Conservation (phyloP, 768 basidiomycete genomes). For the Gymnopilus dilepis region DNA sequence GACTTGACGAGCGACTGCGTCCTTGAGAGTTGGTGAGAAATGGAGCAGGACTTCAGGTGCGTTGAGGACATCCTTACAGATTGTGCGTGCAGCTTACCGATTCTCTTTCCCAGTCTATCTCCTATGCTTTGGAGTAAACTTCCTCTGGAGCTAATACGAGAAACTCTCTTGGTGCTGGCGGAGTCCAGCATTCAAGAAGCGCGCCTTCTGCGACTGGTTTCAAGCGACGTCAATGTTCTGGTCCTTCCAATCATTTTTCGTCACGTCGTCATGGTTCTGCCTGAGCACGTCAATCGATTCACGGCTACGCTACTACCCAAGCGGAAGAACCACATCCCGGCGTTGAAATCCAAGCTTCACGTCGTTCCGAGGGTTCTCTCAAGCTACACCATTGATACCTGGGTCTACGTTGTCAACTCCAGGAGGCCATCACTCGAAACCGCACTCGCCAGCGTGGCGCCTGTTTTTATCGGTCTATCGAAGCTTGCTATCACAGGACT, state of each 20-base stretch:
- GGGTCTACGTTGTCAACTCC: slow-evolving; percentile 37
- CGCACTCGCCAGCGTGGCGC: slow-evolving; percentile 37
- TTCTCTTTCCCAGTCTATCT: no score
- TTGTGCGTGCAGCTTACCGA: not conserved
- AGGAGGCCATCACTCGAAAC: slow-evolving; percentile 39
- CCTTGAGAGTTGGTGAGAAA: not conserved
- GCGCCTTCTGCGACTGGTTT: slow-evolving; percentile 37
- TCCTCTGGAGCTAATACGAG: slow-evolving; percentile 38
- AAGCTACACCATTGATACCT: slow-evolving; percentile 36
- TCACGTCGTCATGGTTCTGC: slow-evolving; percentile 31
- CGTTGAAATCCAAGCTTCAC: slow-evolving; percentile 32
- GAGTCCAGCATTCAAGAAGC: slow-evolving; percentile 29
- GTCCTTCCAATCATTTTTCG: slow-evolving; percentile 40
- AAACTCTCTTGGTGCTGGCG: slow-evolving; percentile 37
- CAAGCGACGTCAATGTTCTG: slow-evolving; percentile 38
- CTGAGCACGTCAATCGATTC: slow-evolving; percentile 35
- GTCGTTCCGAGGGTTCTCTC: slow-evolving; percentile 35
- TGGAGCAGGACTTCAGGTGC: not conserved
- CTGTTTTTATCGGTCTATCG: slow-evolving; percentile 35
- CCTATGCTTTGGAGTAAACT: slow-evolving; percentile 34
- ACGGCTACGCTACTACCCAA: slow-evolving; percentile 37
- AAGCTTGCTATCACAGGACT: slow-evolving; percentile 40
- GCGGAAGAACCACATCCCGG: slow-evolving; percentile 31
- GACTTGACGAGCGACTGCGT: no score
- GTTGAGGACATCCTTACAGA: not conserved